Base-by-base conservation (phyloP, 495 filamentous ascomycete genomes). In the Halenospora varia region DNA sequence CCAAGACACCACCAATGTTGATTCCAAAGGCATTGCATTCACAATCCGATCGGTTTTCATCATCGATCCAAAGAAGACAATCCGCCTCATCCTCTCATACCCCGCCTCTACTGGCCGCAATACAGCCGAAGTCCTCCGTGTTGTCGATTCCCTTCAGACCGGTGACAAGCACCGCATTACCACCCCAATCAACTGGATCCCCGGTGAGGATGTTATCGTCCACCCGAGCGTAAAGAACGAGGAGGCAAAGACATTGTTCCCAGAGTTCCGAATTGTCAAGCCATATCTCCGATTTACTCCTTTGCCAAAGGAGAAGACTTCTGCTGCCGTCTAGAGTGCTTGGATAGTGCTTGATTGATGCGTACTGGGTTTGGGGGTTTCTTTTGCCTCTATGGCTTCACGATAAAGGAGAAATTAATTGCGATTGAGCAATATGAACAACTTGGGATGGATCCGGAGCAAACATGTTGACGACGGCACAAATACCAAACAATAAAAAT, bases 21-120 rank as follows among this genome's bases (percentile, higher is more conserved):
- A 95, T 72, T 77, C 83, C 68, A 97, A 97, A 85, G 94, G 91
- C 61, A 91, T 96, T 66, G 92, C 94, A 55, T 96, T 97, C 77
- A 97, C 94, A 70, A 97, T 98, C 80, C 92, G 94, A 69, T 96
- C 90, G 62, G 95, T 97, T 74, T 98, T 97, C 82, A 80, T 97
- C 78, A 95, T 98, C 73, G 94, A 97, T 80, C 95, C 94, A 55
- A 96, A 87, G 82, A 97, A 97, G 85, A 92, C 86, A 59, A 97
- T 97, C 74, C 91, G 94, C 66, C 85, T 91, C 67, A 97, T 96
- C 73, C 82, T 97, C 61, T 87, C 92, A 65, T 98, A 97, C 82
- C 95, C 95, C 17, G 94, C 95, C 56, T 96, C 91, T 44, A 97
- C 95, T 25, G 95, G 94, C 70, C 90, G 94, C 67, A 98, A 97